A percentile compares a stretch with the other conserved stretches of the same genome.
These are phyloP conservation scores for Cyclanthera cordifolia DNA, from an alignment of 306 rosid species.

Conservation along the genomic window DNA sequence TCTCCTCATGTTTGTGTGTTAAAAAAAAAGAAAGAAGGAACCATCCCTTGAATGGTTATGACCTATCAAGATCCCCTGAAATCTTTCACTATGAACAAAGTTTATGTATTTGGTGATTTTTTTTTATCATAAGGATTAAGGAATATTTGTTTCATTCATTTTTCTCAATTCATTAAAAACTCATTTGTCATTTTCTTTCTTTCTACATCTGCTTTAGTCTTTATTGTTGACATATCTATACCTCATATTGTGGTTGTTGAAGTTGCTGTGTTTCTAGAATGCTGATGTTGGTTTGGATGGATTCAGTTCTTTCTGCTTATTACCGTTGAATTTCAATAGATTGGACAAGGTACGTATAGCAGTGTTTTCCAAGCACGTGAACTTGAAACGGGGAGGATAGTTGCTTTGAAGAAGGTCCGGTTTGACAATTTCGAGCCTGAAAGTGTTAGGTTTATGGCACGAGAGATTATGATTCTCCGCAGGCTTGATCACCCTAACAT, in stretches of 20 bases:
- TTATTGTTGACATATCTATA: neutral
- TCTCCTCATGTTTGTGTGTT: neutral
- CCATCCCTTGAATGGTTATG: neutral
- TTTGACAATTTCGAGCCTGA: slow-evolving; percentile 96
- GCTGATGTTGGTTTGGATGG: neutral
- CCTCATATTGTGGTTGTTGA: neutral
- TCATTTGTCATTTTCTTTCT: neutral
- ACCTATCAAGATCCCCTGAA: neutral
- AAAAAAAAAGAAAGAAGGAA: neutral
- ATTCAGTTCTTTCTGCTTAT: neutral
- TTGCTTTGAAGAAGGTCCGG: slow-evolving; percentile 94
- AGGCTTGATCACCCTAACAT: slow-evolving; percentile 92
- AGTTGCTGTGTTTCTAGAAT: neutral
- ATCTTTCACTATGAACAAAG: neutral
- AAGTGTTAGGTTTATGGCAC: slow-evolving; percentile 93
- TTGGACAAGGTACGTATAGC: slow-evolving; percentile 98
- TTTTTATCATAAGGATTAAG: neutral
- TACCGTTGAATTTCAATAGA: slow-evolving; percentile 26
- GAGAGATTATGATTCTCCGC: slow-evolving; percentile 84
- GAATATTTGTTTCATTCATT: no score
- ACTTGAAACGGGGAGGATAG: slow-evolving; percentile 75
- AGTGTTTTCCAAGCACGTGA: slow-evolving; percentile 86
- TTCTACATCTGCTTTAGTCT: neutral
- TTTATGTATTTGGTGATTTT: slow-evolving; percentile 1
- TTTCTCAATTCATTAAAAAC: no score